A percentile compares a stretch with the other conserved stretches of the same genome.
Conservation (phyloP, 2,329 filamentous ascomycete genomes). For the Tothia fuscella region DNA sequence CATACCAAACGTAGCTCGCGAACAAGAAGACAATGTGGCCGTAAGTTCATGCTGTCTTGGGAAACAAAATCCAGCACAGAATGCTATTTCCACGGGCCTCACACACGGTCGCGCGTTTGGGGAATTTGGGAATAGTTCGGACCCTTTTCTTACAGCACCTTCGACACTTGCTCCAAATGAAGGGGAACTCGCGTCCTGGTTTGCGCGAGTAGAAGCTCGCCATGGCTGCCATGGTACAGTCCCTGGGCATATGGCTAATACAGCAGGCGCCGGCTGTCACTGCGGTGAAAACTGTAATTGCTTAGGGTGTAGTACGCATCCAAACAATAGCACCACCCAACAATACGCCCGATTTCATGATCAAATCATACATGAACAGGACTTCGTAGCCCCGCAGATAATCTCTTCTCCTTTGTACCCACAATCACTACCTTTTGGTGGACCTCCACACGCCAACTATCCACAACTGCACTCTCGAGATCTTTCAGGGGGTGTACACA, state of each 20-base stretch:
- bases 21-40: neutral
- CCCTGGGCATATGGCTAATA: conserved; percentile 21
- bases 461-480: too few species aligned
- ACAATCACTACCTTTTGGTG: too few species aligned
- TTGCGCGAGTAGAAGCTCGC: neutral
- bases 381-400: too few species aligned
- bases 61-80: too few species aligned
- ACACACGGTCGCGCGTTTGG: neutral
- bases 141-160: neutral
- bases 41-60: neutral
- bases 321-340: conserved; percentile 53
- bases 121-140: neutral
- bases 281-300: conserved; percentile 58
- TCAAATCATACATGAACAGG: too few species aligned
- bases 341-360: conserved; percentile 31
- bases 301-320: conserved; percentile 55
- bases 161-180: neutral
- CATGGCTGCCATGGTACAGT: conserved; percentile 17
- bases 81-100: neutral
- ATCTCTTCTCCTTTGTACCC: too few species aligned
- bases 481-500: too few species aligned
- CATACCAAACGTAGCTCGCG: conserved; percentile 1
- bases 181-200: neutral
- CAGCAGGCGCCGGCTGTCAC: conserved; percentile 43
- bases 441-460: too few species aligned